These are phyloP conservation scores for Coemansia biformis DNA, from an alignment of 192 early-diverging fungal species.

Conservation along the genomic window DNA sequence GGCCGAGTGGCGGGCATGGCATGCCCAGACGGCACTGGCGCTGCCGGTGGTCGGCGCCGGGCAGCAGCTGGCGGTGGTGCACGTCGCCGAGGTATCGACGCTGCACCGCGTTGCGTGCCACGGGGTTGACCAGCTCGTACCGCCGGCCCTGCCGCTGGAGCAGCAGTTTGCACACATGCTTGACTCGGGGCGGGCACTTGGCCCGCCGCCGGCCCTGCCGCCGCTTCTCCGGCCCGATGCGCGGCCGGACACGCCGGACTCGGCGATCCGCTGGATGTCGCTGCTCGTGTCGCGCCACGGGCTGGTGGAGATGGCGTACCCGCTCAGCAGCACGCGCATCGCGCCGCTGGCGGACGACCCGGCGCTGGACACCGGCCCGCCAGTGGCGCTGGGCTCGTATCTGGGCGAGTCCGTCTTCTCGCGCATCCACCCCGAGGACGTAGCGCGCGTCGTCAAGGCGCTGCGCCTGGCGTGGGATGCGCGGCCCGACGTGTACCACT, in stretches of 20 bases:
- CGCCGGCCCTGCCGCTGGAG: conserved; percentile 43
- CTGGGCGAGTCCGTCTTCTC: conserved; percentile 48
- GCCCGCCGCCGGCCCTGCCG: conserved; percentile 35
- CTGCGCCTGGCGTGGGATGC: conserved; percentile 47
- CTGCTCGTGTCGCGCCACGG: conserved; percentile 50
- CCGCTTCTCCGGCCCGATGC: conserved; percentile 10
- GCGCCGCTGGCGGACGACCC: conserved; percentile 13
- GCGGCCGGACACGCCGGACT: conserved; percentile 2
- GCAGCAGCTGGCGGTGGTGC: conserved; percentile 32
- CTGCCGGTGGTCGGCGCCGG: conserved; percentile 1
- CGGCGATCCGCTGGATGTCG: conserved; percentile 30
- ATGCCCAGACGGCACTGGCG: conserved; percentile 11
- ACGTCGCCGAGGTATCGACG: conserved; percentile 47
- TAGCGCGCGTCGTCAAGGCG: conserved; percentile 41
- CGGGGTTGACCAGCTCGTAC: conserved; percentile 31
- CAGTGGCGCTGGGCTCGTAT: conserved; percentile 30
- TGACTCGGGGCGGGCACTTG: conserved; percentile 14
- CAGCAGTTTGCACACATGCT: conserved; percentile 26
- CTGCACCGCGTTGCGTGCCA: conserved; percentile 39
- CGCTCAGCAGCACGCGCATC: conserved; percentile 28
- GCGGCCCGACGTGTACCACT: conserved; percentile 47
- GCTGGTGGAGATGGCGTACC: conserved; percentile 49
- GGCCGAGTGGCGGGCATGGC: conserved; percentile 37
- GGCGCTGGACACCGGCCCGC: conserved; percentile 11
- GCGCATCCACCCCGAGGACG: conserved; percentile 47